phyloP scores from a whole-genome alignment of 371 early-diverging fungal species.

The Mucor mucedo region DNA sequence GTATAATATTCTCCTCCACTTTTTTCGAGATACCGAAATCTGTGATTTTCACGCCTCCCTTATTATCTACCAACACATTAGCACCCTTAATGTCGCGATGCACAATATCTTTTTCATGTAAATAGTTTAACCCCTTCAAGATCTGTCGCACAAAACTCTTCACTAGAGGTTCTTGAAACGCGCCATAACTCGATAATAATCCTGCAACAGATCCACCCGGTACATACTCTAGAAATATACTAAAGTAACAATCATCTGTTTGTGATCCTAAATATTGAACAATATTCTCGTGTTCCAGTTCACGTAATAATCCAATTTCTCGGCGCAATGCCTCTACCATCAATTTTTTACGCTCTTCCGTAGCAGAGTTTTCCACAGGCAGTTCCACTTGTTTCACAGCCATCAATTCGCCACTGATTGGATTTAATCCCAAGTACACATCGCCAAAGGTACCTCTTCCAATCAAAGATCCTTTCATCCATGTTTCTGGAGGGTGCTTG shows the following conservation, averaged over 20 bases:
- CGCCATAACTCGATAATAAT: slow-evolving; percentile 82
- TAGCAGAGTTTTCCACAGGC: slow-evolving; percentile 71
- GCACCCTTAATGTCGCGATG: slow-evolving; percentile 99
- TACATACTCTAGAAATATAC: slow-evolving; percentile 98
- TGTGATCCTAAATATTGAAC: slow-evolving; percentile 93
- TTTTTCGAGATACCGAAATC: slow-evolving; percentile 99
- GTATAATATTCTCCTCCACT: slow-evolving; percentile 66
- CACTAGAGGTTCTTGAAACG: slow-evolving; percentile 84
- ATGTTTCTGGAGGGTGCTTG: slow-evolving; percentile 37
- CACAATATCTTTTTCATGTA: slow-evolving; percentile 95
- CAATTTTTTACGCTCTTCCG: slow-evolving; percentile 67
- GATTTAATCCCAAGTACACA: slow-evolving; percentile 92
- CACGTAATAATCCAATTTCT: slow-evolving; percentile 91
- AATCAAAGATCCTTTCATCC: slow-evolving; percentile 91
- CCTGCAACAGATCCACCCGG: slow-evolving; percentile 96
- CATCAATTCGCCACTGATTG: slow-evolving; percentile 86
- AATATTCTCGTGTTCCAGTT: slow-evolving; percentile 91
- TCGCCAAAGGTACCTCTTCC: slow-evolving; percentile 97
- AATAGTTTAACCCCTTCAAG: slow-evolving; percentile 90
- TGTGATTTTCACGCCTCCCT: slow-evolving; percentile 94
- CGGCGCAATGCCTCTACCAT: slow-evolving; percentile 85
- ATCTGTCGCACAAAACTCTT: slow-evolving; percentile 91
- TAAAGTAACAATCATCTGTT: slow-evolving; percentile 79
- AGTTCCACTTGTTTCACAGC: slow-evolving; percentile 98
- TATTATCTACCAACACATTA: slow-evolving; percentile 91